A percentile compares a stretch with the other conserved stretches of the same genome.
These are phyloP conservation scores for Penicillium olsonii DNA, from an alignment of 2,329 filamentous ascomycete species.

Conservation along the genomic window DNA sequence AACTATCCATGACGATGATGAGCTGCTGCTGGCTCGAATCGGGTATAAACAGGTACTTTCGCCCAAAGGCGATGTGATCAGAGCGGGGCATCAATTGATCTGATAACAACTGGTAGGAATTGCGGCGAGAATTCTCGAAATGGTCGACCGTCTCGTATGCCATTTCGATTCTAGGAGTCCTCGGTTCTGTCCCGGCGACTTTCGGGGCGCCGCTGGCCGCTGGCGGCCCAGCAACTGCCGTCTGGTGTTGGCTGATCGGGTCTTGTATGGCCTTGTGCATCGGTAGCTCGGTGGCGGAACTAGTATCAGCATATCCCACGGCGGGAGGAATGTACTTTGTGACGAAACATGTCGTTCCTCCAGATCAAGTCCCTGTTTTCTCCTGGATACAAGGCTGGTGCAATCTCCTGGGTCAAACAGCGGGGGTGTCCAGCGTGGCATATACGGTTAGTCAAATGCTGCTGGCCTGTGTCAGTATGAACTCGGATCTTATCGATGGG, in stretches of 20 bases:
- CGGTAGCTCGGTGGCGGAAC: slow-evolving; percentile 64
- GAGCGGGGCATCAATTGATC: slow-evolving; percentile 10
- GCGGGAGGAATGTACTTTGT: slow-evolving; percentile 70
- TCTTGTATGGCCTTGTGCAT: slow-evolving; percentile 66
- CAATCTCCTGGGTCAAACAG: slow-evolving; percentile 65
- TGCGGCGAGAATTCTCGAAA: slow-evolving; percentile 64
- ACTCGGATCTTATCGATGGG: slow-evolving; percentile 54
- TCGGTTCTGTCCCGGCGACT: slow-evolving; percentile 66
- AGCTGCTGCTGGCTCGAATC: slow-evolving; percentile 61
- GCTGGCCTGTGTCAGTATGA: slow-evolving; percentile 63
- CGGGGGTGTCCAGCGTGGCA: slow-evolving; percentile 62
- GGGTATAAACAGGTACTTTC: slow-evolving; percentile 62
- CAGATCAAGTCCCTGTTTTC: slow-evolving; percentile 62
- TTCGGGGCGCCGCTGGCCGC: slow-evolving; percentile 60
- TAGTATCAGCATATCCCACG: slow-evolving; percentile 67
- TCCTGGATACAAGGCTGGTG: slow-evolving; percentile 69
- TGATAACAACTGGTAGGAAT: slow-evolving; percentile 48
- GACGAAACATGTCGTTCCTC: slow-evolving; percentile 64
- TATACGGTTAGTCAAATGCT: slow-evolving; percentile 67
- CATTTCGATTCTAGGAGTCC: slow-evolving; percentile 64
- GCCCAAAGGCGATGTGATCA: slow-evolving; percentile 1
- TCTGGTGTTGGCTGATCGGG: slow-evolving; percentile 67
- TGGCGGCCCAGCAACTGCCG: slow-evolving; percentile 63
- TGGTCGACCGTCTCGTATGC: slow-evolving; percentile 69
- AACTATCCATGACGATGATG: slow-evolving; percentile 58